Base-by-base conservation (phyloP, 495 filamentous ascomycete genomes). In the Aspergillus indologenus region DNA sequence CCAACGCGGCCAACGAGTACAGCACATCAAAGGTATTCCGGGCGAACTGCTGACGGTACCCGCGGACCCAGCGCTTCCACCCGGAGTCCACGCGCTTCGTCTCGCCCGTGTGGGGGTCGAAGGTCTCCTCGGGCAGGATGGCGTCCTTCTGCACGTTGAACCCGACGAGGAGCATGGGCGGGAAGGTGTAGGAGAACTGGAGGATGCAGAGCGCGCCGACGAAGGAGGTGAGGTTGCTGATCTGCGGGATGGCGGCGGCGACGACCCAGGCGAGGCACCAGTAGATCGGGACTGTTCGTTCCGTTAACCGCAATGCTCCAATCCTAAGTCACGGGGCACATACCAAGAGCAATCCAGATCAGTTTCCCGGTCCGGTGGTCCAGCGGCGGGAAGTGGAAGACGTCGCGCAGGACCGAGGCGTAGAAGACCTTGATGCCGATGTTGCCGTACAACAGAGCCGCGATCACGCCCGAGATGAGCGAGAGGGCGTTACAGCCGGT, bases 81-180 rank as follows among this genome's bases (percentile, higher is more conserved):
- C 48, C 48, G 15, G 0, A 5, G 9, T 51, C 48, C 12, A 51
- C 48, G 14, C 48, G 48, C 48, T 31, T 29, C 19, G 48, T 51
- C 24, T 31, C 48, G 48, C 48, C 48, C 14, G 48, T 51, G 14
- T 34, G 5, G 15, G 48, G 48, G 17, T 51, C 15, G 23, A 51
- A 51, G 14, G 11, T 4, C 14, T 51, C 48, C 23, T 31, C 48
- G 3, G 48, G 48, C 1, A 51, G 48, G 4, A 51, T 51, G 24
- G 48, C 48, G 48, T 51, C 48, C 23, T 51, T 51, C 48, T 51
- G 48, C 4, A 51, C 18, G 48, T 51, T 51, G 48, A 29, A 51
- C 2, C 48, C 48, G 23, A 51, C 48, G 11, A 51, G 48, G 12
- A 51, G 23, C 48, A 51, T 24, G 23, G 48, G 48, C 23, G 48